Base-by-base conservation (phyloP, 257 asterid genomes). In the Gentiana macrophylla region DNA sequence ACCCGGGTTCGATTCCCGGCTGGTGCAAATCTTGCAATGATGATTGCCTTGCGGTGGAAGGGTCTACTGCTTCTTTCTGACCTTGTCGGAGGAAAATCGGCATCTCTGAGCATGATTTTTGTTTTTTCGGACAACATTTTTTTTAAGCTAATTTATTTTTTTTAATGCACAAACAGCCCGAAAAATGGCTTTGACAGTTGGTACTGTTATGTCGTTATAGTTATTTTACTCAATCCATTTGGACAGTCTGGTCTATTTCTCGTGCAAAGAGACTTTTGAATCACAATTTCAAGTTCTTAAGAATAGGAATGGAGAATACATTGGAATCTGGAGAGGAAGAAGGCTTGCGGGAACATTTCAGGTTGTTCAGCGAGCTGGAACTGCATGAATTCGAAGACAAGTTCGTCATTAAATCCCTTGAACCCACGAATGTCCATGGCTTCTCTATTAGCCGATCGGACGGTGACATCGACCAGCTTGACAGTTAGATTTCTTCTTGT, bases 1-100 rank as follows among this genome's bases (percentile, higher is more conserved):
- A 86, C 87, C 94, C 95, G 83, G 94, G 89, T 84, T 90, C 87
- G 87, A 82, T 84, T 86, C 94, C 91, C 92, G 84, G 94, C 91
- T 84, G 94, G 84, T 90, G 97, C 96, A 86, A 0, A 24, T 24
- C 24, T 24, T 24, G 24, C 24, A 24, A 24, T 24, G 24, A 24
- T 24, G 24, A 24, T 24, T 24, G 24, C 24, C 24, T 24, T 0
- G 24, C 24, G 24, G 24, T 24, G 24, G 24, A 24, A 24, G 24
- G 24, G 24, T 24, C 24, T 24, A 24, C 24, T 1, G 24, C 24
- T 24, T 24, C 24, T 24, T 24, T 24, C 24, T 24, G 24, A 0
- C 24, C 1, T 24, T 24, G 24, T 24, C 1, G 24, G 24, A 24
- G 24, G 24, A 24, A 24, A 24, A 24, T 24, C 24, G 24, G 24